phyloP scores from a whole-genome alignment of 495 filamentous ascomycete species.

The Penicillium odoratum region DNA sequence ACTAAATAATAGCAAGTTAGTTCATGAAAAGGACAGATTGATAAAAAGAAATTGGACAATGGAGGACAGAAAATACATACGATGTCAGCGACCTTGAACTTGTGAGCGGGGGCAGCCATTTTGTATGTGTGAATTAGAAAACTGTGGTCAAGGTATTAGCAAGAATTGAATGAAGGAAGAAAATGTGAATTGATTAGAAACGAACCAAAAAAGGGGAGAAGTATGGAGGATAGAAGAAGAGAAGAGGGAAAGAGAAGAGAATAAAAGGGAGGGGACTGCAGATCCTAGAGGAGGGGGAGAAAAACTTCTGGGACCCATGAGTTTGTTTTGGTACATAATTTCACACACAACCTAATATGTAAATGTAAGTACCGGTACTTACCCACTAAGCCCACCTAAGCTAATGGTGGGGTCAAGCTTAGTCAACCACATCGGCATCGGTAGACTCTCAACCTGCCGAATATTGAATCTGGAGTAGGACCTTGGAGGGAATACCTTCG shows the following conservation, averaged over 20 bases:
- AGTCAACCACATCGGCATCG: conserved; percentile 6
- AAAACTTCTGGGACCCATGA: conserved; percentile 21
- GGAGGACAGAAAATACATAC: conserved; percentile 42
- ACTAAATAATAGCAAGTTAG: conserved; percentile 42
- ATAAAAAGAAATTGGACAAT: not conserved
- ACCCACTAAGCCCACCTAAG: conserved; percentile 3
- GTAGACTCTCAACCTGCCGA: not conserved
- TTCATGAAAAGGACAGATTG: conserved; percentile 2
- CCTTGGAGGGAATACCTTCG: not conserved
- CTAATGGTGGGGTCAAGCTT: conserved; percentile 19
- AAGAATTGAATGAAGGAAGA: conserved; percentile 5
- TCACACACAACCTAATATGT: not conserved
- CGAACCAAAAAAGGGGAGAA: conserved; percentile 20
- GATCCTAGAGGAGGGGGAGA: conserved; percentile 19
- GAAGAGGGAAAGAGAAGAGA: conserved; percentile 14
- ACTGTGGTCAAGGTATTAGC: conserved; percentile 13
- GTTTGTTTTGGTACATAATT: conserved; percentile 12
- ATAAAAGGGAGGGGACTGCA: conserved; percentile 20
- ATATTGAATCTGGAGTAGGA: not conserved
- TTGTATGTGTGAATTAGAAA: conserved; percentile 19
- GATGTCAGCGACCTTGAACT: conserved; percentile 98
- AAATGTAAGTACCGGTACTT: conserved; percentile 16
- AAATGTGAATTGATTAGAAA: conserved; percentile 3
- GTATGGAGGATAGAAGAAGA: conserved; percentile 16
- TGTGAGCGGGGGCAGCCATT: conserved; percentile 77